Evolutionary conservation across 768 basidiomycete genomes (phyloP).

Genomic region (Infundibulicybe gibba): DNA sequence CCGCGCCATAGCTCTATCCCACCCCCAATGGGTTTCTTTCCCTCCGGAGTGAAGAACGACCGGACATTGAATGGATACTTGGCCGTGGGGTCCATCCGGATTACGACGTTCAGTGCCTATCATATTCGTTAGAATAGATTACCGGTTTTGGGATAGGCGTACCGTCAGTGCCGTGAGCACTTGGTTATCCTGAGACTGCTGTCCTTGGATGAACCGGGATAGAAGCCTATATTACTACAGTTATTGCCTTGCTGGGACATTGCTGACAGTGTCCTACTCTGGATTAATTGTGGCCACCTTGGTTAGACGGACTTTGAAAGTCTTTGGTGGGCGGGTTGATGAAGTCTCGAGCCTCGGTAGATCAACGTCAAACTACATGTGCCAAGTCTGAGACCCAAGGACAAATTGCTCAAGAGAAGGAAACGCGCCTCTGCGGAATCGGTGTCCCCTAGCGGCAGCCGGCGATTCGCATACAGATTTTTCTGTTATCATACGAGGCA

Average conservation of each 20-base stretch:
- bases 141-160: conserved; percentile 7
- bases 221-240: conserved; percentile 43
- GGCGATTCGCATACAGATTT: conserved; percentile 58
- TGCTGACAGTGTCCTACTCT: conserved; percentile 14
- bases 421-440: conserved; percentile 42
- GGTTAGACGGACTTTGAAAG: conserved; percentile 50
- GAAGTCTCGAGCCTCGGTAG: no score
- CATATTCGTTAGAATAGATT: background rate
- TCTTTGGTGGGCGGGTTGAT: conserved; percentile 34
- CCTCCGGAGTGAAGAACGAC: conserved; percentile 66
- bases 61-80: conserved; percentile 72
- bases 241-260: background rate
- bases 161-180: conserved; percentile 63
- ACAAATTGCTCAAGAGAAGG: conserved; percentile 1
- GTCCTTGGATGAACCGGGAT: conserved; percentile 55
- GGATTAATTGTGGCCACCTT: conserved; percentile 57
- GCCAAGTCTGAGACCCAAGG: no score
- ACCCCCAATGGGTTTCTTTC: conserved; percentile 46
- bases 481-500: conserved; percentile 79
- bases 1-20: conserved; percentile 77
- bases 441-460: conserved; percentile 51
- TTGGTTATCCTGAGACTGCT: conserved; percentile 63
- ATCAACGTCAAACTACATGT: no score
- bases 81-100: conserved; percentile 71
- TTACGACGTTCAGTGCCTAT: conserved; percentile 70